These are phyloP conservation scores for Thermothelomyces thermophilus DNA, from an alignment of 2,329 filamentous ascomycete genomes.

Conservation along the genomic window DNA sequence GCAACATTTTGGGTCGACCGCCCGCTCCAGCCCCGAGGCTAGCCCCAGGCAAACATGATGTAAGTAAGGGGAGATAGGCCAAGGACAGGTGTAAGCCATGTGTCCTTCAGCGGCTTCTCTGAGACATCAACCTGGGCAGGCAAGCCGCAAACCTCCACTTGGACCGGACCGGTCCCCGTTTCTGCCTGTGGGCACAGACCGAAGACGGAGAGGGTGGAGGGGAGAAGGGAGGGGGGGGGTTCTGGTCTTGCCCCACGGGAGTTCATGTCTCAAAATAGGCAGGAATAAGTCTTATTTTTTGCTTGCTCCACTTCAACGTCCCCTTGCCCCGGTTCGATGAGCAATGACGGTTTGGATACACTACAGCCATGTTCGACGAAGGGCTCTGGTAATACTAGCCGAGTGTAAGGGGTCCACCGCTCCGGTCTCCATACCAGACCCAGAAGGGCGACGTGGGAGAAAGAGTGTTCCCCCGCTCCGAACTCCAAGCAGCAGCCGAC, in stretches of 20 bases:
- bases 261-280: constrained; percentile 5
- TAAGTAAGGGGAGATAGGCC: background rate
- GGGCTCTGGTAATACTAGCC: too few species aligned
- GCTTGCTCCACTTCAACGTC: background rate
- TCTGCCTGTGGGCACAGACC: constrained; percentile 21
- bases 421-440: constrained; percentile 1
- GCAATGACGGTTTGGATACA: constrained; percentile 1
- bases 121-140: background rate
- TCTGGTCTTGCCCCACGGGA: constrained; percentile 8
- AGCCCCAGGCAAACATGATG: background rate
- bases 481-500: background rate
- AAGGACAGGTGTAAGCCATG: constrained; percentile 5
- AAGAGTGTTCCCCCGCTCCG: constrained; percentile 11
- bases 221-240: too few species aligned
- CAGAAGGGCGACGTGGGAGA: constrained; percentile 3
- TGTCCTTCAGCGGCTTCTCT: background rate
- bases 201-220: background rate
- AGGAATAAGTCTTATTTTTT: constrained; percentile 17
- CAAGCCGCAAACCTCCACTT: background rate
- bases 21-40: background rate
- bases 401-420: background rate
- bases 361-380: too few species aligned
- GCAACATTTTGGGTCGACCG: constrained; percentile 8
- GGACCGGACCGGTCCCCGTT: constrained; percentile 9
- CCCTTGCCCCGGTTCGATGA: background rate